A percentile compares a stretch with the other conserved stretches of the same genome.
These are phyloP conservation scores for Lithospermum erythrorhizon DNA, from an alignment of 257 asterid genomes.

Conservation along the genomic window DNA sequence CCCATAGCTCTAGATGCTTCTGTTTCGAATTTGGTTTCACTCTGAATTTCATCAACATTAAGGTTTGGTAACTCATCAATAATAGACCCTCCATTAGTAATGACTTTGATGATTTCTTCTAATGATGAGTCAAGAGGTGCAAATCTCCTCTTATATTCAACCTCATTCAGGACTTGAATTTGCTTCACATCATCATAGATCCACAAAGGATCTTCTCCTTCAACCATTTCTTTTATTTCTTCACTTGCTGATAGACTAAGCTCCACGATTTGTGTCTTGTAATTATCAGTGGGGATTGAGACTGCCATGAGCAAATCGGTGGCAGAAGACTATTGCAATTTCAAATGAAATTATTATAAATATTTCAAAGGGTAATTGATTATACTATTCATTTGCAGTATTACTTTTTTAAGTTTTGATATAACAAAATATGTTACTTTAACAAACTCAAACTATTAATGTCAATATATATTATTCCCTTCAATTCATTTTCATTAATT, in stretches of 20 bases:
- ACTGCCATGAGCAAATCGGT: constrained; percentile 45
- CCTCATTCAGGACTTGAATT: constrained; percentile 26
- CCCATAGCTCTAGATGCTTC: constrained; percentile 43
- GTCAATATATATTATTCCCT: no score
- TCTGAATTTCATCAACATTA: constrained; percentile 3
- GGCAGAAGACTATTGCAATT: constrained; percentile 18
- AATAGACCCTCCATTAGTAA: constrained; percentile 16
- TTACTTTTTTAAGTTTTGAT: no score
- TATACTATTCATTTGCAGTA: neutral
- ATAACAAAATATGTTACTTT: no score
- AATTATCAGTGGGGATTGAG: constrained; percentile 23
- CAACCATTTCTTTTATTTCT: constrained; percentile 31
- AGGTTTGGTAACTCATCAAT: constrained; percentile 19
- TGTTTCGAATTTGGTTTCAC: neutral
- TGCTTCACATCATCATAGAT: constrained; percentile 17
- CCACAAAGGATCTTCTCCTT: constrained; percentile 38
- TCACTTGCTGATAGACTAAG: constrained; percentile 35
- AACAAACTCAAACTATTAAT: no score
- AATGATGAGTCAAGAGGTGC: constrained; percentile 28
- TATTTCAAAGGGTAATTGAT: neutral
- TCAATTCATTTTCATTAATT: no score
- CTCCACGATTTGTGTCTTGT: constrained; percentile 23
- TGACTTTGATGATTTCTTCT: constrained; percentile 33
- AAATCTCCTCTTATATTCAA: constrained; percentile 35
- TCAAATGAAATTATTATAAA: constrained; percentile 3